Percentiles rank a stretch among this genome's conserved stretches.
These are phyloP conservation scores for Parmelia sp. DNA, from an alignment of 495 filamentous ascomycete species.

Conservation along the genomic window DNA sequence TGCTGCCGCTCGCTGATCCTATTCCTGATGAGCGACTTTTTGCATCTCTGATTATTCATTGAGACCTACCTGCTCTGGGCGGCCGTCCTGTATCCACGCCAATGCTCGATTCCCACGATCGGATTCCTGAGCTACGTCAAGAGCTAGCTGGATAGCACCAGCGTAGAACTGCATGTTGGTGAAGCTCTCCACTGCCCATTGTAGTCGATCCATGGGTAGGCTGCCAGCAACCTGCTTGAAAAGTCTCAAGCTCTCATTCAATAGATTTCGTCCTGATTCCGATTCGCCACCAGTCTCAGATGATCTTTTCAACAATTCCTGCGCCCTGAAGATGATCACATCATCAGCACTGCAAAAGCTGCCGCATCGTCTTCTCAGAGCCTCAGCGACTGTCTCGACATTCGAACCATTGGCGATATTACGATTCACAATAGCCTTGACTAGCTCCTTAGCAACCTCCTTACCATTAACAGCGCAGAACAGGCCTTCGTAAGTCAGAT, in stretches of 20 bases:
- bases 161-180: constrained; percentile 79
- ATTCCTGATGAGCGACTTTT: constrained; percentile 42
- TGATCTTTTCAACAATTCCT: constrained; percentile 84
- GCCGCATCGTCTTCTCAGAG: constrained; percentile 80
- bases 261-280: constrained; percentile 67
- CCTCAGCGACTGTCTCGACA: constrained; percentile 94
- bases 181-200: constrained; percentile 71
- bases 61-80: constrained; percentile 43
- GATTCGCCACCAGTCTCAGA: constrained; percentile 67
- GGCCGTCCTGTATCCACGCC: constrained; percentile 64
- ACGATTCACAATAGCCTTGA: constrained; percentile 95
- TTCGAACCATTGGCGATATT: constrained; percentile 94
- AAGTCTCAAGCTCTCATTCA: constrained; percentile 81
- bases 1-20: constrained; percentile 60
- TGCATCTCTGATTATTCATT: background rate
- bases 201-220: constrained; percentile 73
- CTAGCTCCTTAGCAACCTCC: constrained; percentile 89
- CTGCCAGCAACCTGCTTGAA: constrained; percentile 81
- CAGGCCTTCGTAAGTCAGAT: constrained; percentile 77
- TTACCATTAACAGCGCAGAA: constrained; percentile 74
- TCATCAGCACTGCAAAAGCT: constrained; percentile 96
- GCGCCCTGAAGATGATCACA: constrained; percentile 95
- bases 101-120: constrained; percentile 80
- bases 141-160: constrained; percentile 83
- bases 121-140: constrained; percentile 70